A percentile compares a stretch with the other conserved stretches of the same genome.
phyloP scores from a whole-genome alignment of 2,329 filamentous ascomycete genomes.

The Claviceps arundinis region DNA sequence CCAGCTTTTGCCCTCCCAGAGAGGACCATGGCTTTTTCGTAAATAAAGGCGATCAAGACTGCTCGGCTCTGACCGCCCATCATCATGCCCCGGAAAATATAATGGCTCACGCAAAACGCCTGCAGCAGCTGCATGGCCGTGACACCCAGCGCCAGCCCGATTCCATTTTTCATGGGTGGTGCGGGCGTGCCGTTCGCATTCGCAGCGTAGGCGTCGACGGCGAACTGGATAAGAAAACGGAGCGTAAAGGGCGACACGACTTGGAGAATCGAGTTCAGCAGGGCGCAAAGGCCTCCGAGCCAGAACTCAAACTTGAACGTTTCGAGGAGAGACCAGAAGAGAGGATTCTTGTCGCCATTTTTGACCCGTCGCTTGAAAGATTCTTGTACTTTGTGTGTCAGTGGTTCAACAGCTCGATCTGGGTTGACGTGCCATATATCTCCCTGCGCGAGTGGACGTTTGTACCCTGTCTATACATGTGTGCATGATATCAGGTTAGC shows the following conservation, averaged over 20 bases:
- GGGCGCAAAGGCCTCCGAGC: slow-evolving; percentile 65
- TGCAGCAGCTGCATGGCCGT: slow-evolving; percentile 75
- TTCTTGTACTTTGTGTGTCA: slow-evolving; percentile 52
- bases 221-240: slow-evolving; percentile 76
- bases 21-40: slow-evolving; percentile 82
- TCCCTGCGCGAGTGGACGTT: slow-evolving; percentile 65
- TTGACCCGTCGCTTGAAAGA: slow-evolving; percentile 58
- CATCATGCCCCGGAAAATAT: slow-evolving; percentile 86
- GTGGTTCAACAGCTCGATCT: slow-evolving; percentile 53
- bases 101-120: slow-evolving; percentile 74
- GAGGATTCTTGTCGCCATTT: slow-evolving; percentile 56
- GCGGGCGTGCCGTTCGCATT: slow-evolving; percentile 32
- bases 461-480: slow-evolving; percentile 57
- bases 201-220: slow-evolving; percentile 64
- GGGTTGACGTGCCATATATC: slow-evolving; percentile 90
- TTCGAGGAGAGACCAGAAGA: slow-evolving; percentile 74
- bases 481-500: background rate
- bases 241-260: slow-evolving; percentile 76
- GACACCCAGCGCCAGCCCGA: slow-evolving; percentile 76
- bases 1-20: slow-evolving; percentile 82
- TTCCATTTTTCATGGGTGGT: slow-evolving; percentile 59
- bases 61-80: slow-evolving; percentile 74
- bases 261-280: slow-evolving; percentile 61
- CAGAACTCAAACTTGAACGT: slow-evolving; percentile 77
- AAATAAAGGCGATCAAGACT: slow-evolving; percentile 73